phyloP scores from a whole-genome alignment of 2,329 filamentous ascomycete genomes.

The Colletotrichum theobromicola region DNA sequence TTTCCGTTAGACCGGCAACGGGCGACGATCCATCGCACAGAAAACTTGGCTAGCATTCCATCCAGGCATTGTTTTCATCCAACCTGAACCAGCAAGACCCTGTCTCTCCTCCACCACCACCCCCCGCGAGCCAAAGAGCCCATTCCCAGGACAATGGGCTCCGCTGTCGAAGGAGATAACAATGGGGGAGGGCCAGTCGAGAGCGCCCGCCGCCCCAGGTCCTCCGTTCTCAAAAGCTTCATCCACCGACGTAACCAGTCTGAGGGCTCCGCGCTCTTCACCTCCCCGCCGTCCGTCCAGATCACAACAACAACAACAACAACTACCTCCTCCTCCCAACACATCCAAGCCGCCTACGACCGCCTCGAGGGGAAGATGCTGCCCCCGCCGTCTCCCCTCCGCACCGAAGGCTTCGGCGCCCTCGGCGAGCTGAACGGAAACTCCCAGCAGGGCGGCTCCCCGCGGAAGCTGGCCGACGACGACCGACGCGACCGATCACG shows the following conservation, averaged over 20 bases:
- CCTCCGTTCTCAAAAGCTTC: slow-evolving; percentile 54
- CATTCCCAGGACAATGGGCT: slow-evolving; percentile 19
- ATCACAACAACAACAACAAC: slow-evolving; percentile 9
- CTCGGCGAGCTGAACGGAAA: slow-evolving; percentile 65
- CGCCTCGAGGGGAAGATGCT: slow-evolving; percentile 20
- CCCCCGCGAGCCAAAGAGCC: not conserved
- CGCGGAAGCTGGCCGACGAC: slow-evolving; percentile 42
- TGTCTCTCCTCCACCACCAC: slow-evolving; percentile 5
- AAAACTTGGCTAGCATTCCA: slow-evolving; percentile 6
- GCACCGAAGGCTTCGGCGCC: slow-evolving; percentile 41
- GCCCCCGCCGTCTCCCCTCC: slow-evolving; percentile 35
- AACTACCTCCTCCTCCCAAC: slow-evolving; percentile 15
- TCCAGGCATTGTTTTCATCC: slow-evolving; percentile 9
- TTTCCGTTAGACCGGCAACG: not conserved
- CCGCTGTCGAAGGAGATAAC: slow-evolving; percentile 15
- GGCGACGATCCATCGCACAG: not conserved
- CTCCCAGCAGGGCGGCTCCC: slow-evolving; percentile 47
- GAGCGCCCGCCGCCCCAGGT: slow-evolving; percentile 37
- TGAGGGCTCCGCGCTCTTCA: slow-evolving; percentile 36
- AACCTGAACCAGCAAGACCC: slow-evolving; percentile 8
- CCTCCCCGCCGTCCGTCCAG: slow-evolving; percentile 28
- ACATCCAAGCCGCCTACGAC: slow-evolving; percentile 14
- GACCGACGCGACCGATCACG: slow-evolving; percentile 35
- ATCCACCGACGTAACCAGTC: slow-evolving; percentile 55
- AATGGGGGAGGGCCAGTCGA: slow-evolving; percentile 9